These are phyloP conservation scores for Jasminum sambac DNA, from an alignment of 257 asterid genomes.

Conservation along the genomic window DNA sequence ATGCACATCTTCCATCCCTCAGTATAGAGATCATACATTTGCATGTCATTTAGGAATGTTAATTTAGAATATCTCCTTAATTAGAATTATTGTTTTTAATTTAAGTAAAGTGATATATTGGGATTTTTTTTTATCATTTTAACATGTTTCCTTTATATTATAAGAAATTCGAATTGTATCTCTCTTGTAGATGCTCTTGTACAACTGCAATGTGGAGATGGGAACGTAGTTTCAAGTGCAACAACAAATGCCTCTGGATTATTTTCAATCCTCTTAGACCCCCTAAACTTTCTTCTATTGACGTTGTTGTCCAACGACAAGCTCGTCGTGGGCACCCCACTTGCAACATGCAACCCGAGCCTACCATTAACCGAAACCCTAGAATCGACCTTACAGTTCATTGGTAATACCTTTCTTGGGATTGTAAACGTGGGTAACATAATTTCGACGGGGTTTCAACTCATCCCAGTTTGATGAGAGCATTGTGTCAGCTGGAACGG, in stretches of 20 bases:
- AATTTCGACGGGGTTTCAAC: slow-evolving; percentile 16
- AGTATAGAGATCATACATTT: no score
- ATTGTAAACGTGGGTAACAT: slow-evolving; percentile 28
- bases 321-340: slow-evolving; percentile 42
- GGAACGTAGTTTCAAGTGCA: slow-evolving; percentile 37
- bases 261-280: slow-evolving; percentile 45
- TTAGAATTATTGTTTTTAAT: no score
- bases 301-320: slow-evolving; percentile 35
- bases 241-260: slow-evolving; percentile 38
- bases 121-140: no score
- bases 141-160: no score
- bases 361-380: slow-evolving; percentile 41
- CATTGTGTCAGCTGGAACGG: neutral
- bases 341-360: slow-evolving; percentile 42
- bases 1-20: no score
- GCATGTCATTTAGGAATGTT: no score
- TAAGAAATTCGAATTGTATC: neutral
- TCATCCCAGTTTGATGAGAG: neutral
- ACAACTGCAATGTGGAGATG: slow-evolving; percentile 46
- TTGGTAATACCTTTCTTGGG: slow-evolving; percentile 35
- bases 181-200: slow-evolving; percentile 44
- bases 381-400: slow-evolving; percentile 36
- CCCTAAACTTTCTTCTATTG: slow-evolving; percentile 27
- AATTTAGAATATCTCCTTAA: no score
- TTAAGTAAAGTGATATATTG: no score